Evolutionary conservation across 306 rosid genomes (phyloP), one percentile per base, ranked within the genome.

Genomic region (Prunus davidiana): DNA sequence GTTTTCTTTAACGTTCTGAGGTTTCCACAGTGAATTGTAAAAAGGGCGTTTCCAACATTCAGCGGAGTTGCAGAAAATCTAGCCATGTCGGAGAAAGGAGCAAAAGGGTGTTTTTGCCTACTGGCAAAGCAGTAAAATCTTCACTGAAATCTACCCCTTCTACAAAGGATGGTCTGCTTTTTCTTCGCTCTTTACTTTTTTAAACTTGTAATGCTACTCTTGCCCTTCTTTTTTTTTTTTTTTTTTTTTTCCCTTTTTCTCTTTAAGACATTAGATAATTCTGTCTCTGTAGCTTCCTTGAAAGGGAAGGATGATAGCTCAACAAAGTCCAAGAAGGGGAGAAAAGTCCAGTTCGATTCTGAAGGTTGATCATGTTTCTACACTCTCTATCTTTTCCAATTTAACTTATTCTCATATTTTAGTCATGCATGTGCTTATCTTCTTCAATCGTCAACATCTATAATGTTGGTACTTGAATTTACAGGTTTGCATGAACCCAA

Each of bases 231-330:
- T 28, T 50, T 6, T 66, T 13, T 25, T 18, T n/a, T n/a, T n/a
- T n/a, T n/a, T n/a, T n/a, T n/a, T n/a, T n/a, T n/a, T n/a, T n/a
- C n/a, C n/a, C 30, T 19, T 56, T 65, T 51, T 20, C 49, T 67
- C 20, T 25, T 20, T 47, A 11, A 20, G 50, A n/a, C 20, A 11
- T 46, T 8, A 66, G n/a, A 2, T 66, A 54, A 65, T 64, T 73
- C 70, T 73, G 27, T 43, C 61, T 76, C 65, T 80, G 54, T 49
- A 88, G 96, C 84, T 74, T 64, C 89, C 67, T 43, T 82, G 13
- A 89, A 88, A 82, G 97, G 97, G 72, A 95, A 85, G 82, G 96
- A 89, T 73, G 97, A 90, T 73, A 87, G 89, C 86, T 78, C 94
- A 41, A 19, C 88, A 63, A 92, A 89, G 81, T 78, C 89, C 30